Percentiles rank a stretch among this genome's conserved stretches.
Evolutionary conservation across 1,284 basidiomycete genomes (phyloP).

Genomic region (Ganoderma lingzhi): DNA sequence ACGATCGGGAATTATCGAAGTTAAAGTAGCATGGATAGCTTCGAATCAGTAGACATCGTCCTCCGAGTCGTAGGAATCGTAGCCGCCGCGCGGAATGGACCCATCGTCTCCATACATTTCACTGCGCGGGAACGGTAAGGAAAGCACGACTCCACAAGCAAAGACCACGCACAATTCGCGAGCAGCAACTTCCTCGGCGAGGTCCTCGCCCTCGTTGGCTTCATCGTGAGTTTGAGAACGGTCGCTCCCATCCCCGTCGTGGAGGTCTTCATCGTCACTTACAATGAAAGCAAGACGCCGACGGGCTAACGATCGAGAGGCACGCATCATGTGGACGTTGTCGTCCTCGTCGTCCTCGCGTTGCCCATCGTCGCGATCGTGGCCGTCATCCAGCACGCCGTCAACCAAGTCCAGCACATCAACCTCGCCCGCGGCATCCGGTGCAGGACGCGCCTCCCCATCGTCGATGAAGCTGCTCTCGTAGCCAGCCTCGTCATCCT

Average conservation of each 20-base stretch:
- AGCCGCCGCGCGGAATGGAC: conserved; percentile 20
- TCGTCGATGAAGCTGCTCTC: conserved; percentile 62
- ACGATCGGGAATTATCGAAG: not conserved
- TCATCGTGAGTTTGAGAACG: conserved; percentile 11
- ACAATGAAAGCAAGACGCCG: conserved; percentile 20
- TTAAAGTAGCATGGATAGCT: not conserved
- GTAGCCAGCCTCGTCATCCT: conserved; percentile 45
- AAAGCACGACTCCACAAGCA: not conserved
- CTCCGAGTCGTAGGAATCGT: conserved; percentile 6
- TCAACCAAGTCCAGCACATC: conserved; percentile 22
- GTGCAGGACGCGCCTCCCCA: conserved; percentile 23
- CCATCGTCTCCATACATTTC: conserved; percentile 38
- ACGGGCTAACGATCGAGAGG: not conserved
- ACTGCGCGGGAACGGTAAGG: conserved; percentile 10
- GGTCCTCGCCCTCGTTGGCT: conserved; percentile 10
- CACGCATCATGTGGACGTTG: conserved; percentile 5
- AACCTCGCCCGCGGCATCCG: conserved; percentile 5
- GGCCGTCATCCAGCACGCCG: conserved; percentile 15
- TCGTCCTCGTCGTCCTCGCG: conserved; percentile 5
- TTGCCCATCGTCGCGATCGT: not conserved
- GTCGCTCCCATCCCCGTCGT: conserved; percentile 10
- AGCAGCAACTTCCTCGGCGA: conserved; percentile 32
- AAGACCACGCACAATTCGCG: conserved; percentile 31
- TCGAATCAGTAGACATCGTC: conserved; percentile 10
- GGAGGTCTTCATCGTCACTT: conserved; percentile 41